These are phyloP conservation scores for Eucalyptus polyanthemos DNA, from an alignment of 345 rosid species.

Conservation along the genomic window DNA sequence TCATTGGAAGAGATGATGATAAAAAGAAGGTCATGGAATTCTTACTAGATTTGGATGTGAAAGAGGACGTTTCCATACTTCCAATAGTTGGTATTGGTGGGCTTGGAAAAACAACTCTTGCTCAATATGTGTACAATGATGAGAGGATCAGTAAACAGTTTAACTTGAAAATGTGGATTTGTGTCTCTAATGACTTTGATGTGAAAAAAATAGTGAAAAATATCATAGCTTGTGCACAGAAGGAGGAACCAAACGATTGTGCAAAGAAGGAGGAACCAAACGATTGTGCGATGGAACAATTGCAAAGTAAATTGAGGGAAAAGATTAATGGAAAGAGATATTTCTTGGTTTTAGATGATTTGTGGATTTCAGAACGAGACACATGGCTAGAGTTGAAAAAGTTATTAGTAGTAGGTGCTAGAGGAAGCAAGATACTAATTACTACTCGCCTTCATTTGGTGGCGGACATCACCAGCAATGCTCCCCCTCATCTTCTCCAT, in stretches of 20 bases:
- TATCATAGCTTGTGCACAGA: too few relatives aligned
- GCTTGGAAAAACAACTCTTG: neutral
- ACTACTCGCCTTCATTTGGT: fast-evolving
- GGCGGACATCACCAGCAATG: fast-evolving
- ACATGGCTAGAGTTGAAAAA: fast-evolving
- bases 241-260: too few relatives aligned
- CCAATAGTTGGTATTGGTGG: neutral
- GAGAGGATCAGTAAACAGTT: fast-evolving
- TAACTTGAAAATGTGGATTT: neutral
- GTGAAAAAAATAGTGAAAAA: neutral
- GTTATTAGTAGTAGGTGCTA: neutral
- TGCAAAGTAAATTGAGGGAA: fast-evolving
- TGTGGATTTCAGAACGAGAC: fast-evolving
- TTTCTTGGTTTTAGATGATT: too few relatives aligned
- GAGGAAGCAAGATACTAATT: neutral
- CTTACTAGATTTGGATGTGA: neutral
- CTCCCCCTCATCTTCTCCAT: fast-evolving
- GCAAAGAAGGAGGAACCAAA: fast-evolving
- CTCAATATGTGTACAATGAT: fast-evolving
- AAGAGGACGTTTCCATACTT: neutral
- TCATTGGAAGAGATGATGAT: neutral
- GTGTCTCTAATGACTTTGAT: neutral
- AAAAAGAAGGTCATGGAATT: neutral
- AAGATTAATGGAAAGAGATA: too few relatives aligned
- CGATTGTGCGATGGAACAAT: fast-evolving